Base-by-base conservation (phyloP, 192 early-diverging fungal genomes). In the Gigaspora rosea region DNA sequence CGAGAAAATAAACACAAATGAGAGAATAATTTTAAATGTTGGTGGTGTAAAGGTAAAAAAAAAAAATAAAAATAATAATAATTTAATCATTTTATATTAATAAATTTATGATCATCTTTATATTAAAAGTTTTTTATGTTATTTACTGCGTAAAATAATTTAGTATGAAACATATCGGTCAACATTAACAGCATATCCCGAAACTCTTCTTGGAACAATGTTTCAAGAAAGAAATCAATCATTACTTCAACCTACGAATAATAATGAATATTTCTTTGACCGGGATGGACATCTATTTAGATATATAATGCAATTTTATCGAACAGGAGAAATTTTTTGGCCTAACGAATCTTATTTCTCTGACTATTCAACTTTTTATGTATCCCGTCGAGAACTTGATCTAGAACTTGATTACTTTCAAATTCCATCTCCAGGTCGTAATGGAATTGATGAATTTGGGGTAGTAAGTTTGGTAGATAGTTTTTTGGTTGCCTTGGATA, bases 231-330 rank as follows among this genome's bases (percentile, higher is more conserved):
- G 51, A 52, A 52, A 52, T 52, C 9, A 52, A 52, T 13, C 11
- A 13, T 52, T 52, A 52, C 61, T 63, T 35, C 2, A 18, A 32
- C 61, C 61, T 11, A 63, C 61, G 13, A 63, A 63, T 35, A n/a
- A 35, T 11, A 63, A 63, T 35, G 61, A 63, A 63, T 63, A 63
- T 35, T 63, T 63, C n/a, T 32, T 63, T n/a, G 61, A 63, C n/a
- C 61, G 61, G 10, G 61, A 35, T 35, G 61, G 61, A 4, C 61
- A 18, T n/a, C 9, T 63, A 4, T 63, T 63, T 35, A 11, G 61
- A 18, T 35, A 63, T 8, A 63, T 63, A 18, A 52, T 52, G 9
- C 51, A 52, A 52, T 52, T 52, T 52, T 52, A 52, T 52, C 51
- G 51, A 13, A 52, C 51, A 2, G 51, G 51, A 13, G 51, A 52